Conservation (phyloP, 345 rosid species). For the Lepidium africanum region DNA sequence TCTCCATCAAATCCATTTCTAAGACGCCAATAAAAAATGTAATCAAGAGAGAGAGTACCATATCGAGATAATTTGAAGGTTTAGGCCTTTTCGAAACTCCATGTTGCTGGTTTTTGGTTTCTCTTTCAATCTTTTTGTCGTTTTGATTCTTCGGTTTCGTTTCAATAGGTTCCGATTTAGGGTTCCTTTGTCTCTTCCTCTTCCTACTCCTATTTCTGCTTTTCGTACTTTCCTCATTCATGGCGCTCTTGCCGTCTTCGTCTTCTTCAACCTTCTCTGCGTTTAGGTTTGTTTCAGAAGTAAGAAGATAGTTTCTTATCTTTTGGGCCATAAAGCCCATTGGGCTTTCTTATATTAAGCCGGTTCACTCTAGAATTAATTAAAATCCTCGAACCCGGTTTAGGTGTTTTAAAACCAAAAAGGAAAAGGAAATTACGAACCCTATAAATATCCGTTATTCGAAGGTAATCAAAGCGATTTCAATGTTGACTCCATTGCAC, state of each 20-base stretch:
- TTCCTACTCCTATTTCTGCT: conserved; percentile 43
- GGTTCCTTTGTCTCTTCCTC: conserved; percentile 41
- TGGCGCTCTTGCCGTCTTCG: conserved; percentile 15
- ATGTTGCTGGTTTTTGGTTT: background rate
- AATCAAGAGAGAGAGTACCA: conserved; percentile 28
- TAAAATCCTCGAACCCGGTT: background rate
- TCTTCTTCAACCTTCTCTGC: background rate
- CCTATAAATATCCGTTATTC: no score
- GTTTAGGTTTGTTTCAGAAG: conserved; percentile 21
- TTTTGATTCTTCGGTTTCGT: background rate
- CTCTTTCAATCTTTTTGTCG: conserved; percentile 13
- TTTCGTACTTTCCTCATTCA: conserved; percentile 28
- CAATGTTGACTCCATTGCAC: no score
- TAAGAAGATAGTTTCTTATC: background rate
- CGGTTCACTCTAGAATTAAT: background rate
- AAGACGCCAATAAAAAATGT: background rate
- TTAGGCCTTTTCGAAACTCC: conserved; percentile 30
- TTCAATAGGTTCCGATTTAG: conserved; percentile 9
- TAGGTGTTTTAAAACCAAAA: no score
- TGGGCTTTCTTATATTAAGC: background rate
- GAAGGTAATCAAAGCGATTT: no score
- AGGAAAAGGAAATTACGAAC: no score
- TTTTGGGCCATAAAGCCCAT: background rate
- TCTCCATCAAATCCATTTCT: background rate
- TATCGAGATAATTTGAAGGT: conserved; percentile 43